Conservation (phyloP, 2,329 filamentous ascomycete species). For the Exophiala viscosa region DNA sequence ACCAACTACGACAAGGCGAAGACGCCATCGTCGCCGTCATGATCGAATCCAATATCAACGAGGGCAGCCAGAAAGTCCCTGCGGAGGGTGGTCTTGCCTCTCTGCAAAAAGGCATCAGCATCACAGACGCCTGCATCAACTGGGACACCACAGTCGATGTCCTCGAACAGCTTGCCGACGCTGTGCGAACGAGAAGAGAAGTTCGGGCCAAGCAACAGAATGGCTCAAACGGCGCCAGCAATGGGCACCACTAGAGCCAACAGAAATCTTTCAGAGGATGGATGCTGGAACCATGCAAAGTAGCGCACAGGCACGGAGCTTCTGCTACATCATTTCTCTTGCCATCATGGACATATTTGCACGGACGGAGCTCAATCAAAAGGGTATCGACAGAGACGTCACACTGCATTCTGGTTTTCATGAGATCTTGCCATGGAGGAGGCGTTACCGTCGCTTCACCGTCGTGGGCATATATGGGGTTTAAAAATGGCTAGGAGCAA, state of each 20-base stretch:
- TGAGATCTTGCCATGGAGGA: no score
- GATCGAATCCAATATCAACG: slow-evolving; percentile 97
- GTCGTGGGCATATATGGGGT: no score
- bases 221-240: slow-evolving; percentile 28
- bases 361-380: no score
- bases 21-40: slow-evolving; percentile 91
- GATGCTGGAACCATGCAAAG: neutral
- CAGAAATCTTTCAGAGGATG: neutral
- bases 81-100: slow-evolving; percentile 70
- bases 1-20: slow-evolving; percentile 83
- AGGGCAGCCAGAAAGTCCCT: slow-evolving; percentile 90
- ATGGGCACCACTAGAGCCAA: slow-evolving; percentile 24
- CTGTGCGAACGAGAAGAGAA: slow-evolving; percentile 70
- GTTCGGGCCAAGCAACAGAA: slow-evolving; percentile 31
- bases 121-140: slow-evolving; percentile 95
- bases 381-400: no score
- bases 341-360: no score
- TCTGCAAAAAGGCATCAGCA: slow-evolving; percentile 89
- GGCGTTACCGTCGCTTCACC: no score
- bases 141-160: slow-evolving; percentile 82
- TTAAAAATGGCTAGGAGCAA: no score
- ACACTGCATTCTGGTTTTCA: no score
- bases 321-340: no score
- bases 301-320: neutral
- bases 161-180: slow-evolving; percentile 79